phyloP scores from a whole-genome alignment of 2,329 filamentous ascomycete species.

The Nemania sp. region DNA sequence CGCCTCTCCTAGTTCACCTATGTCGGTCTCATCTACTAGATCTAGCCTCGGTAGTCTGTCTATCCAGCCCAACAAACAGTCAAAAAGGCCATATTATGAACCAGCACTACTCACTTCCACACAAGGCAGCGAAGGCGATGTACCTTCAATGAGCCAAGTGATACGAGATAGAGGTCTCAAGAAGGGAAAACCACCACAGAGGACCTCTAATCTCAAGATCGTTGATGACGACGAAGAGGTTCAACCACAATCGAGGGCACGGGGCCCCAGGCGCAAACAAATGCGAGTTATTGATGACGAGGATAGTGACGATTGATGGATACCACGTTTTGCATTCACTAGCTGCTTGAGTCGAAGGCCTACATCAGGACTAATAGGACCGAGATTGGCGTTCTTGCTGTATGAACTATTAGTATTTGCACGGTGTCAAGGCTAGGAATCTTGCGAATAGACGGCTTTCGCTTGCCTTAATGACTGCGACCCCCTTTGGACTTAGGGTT shows the following conservation, averaged over 20 bases:
- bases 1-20: conserved; percentile 32
- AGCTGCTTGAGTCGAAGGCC: conserved; percentile 2
- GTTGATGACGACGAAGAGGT: conserved; percentile 16
- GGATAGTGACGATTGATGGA: conserved; percentile 23
- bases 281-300: conserved; percentile 21
- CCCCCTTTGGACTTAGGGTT: too few species aligned
- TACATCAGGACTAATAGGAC: neutral
- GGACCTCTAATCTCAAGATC: neutral
- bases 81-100: conserved; percentile 29
- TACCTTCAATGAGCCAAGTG: conserved; percentile 40
- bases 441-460: neutral
- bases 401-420: neutral
- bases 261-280: conserved; percentile 15
- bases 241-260: neutral
- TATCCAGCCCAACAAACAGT: conserved; percentile 11
- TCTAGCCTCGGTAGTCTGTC: conserved; percentile 18
- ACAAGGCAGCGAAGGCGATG: conserved; percentile 32
- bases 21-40: conserved; percentile 28
- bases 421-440: neutral
- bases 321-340: conserved; percentile 10
- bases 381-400: neutral
- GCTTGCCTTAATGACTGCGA: neutral
- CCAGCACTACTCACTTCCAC: conserved; percentile 27
- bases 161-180: conserved; percentile 18
- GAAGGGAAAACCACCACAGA: neutral